phyloP scores from a whole-genome alignment of 2,329 filamentous ascomycete genomes.

The Bipolaris bicolor region DNA sequence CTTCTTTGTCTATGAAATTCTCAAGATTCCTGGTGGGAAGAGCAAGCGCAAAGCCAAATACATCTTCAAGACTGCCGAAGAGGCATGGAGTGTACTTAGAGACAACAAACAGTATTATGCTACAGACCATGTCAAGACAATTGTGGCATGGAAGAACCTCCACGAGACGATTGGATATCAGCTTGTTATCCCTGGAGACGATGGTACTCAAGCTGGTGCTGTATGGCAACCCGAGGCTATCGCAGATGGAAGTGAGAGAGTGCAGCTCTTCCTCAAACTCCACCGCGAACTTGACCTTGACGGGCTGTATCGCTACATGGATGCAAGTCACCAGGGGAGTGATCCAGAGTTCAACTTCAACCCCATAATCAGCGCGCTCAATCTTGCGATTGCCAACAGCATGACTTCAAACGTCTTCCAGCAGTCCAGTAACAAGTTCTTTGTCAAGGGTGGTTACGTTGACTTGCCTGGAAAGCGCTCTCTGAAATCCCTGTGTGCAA shows the following conservation, averaged over 20 bases:
- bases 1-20: conserved; percentile 9
- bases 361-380: neutral
- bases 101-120: conserved; percentile 7
- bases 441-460: conserved; percentile 4
- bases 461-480: neutral
- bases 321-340: neutral
- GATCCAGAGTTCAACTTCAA: neutral
- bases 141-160: conserved; percentile 16
- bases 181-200: neutral
- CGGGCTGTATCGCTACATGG: neutral
- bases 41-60: neutral
- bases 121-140: conserved; percentile 7
- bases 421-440: conserved; percentile 16
- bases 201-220: neutral
- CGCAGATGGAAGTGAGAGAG: neutral
- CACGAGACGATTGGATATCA: conserved; percentile 2
- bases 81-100: neutral
- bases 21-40: neutral
- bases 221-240: neutral
- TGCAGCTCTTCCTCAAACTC: neutral
- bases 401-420: conserved; percentile 1
- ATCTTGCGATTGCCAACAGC: conserved; percentile 12
- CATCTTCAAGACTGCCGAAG: neutral
- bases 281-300: neutral
- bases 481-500: conserved; percentile 11